phyloP scores from a whole-genome alignment of 2,329 filamentous ascomycete species.

The Neurospora sp. region DNA sequence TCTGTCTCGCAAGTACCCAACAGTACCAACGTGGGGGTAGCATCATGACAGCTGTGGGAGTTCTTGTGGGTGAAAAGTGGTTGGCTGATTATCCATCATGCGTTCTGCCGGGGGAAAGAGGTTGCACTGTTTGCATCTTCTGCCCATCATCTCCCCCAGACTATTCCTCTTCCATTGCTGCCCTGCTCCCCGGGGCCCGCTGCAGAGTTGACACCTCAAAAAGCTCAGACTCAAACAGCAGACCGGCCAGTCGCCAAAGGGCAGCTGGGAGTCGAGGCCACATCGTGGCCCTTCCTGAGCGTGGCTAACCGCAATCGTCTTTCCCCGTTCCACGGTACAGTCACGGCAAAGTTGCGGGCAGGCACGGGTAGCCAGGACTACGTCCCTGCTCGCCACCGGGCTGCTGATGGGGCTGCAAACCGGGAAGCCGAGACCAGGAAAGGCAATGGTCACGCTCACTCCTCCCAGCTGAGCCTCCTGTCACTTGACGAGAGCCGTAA shows the following conservation, averaged over 20 bases:
- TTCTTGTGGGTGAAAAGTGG: background rate
- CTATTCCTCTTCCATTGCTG: background rate
- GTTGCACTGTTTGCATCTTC: background rate
- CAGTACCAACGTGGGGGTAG: background rate
- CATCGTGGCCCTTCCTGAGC: background rate
- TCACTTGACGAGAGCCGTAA: background rate
- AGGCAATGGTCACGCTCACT: background rate
- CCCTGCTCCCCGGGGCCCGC: background rate
- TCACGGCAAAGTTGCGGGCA: background rate
- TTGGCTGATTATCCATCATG: background rate
- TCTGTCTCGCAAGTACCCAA: background rate
- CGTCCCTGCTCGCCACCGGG: background rate
- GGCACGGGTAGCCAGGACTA: background rate
- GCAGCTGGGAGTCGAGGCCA: background rate
- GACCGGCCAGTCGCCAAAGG: background rate
- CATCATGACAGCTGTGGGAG: background rate
- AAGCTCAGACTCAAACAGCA: background rate
- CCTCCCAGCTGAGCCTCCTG: background rate
- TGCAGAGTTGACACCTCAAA: background rate
- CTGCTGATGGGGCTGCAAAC: background rate
- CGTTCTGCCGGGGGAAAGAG: background rate
- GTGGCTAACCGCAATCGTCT: background rate
- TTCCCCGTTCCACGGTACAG: background rate
- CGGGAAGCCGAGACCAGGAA: background rate
- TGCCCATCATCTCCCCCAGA: background rate